These are phyloP conservation scores for Danielia reshetovae DNA, from an alignment of 805 yeast genomes.

Conservation along the genomic window DNA sequence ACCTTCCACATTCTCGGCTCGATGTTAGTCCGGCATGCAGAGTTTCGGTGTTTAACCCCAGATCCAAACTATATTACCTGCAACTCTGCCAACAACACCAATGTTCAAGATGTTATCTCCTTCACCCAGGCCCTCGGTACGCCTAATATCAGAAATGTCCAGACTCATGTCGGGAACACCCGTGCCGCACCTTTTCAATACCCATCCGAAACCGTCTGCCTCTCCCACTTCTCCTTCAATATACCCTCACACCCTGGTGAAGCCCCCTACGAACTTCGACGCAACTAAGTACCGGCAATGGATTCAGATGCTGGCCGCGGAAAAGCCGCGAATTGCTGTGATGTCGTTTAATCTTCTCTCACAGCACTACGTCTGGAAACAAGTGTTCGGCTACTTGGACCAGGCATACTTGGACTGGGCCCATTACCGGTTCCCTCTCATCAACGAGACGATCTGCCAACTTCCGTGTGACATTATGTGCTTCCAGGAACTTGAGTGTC, in stretches of 20 bases:
- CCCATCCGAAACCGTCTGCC: too few species aligned
- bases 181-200: too few species aligned
- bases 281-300: constrained; percentile 22
- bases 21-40: too few species aligned
- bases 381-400: constrained; percentile 50
- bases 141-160: too few species aligned
- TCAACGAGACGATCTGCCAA: constrained; percentile 25
- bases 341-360: constrained; percentile 46
- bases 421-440: constrained; percentile 39
- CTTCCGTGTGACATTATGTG: constrained; percentile 58
- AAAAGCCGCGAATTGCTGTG: constrained; percentile 18
- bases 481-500: constrained; percentile 48
- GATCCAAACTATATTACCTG: too few species aligned
- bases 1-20: too few species aligned
- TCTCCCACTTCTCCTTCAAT: too few species aligned
- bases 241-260: constrained; percentile 3
- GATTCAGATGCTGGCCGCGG: constrained; percentile 11
- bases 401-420: constrained; percentile 45
- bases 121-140: too few species aligned
- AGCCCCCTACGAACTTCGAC: constrained; percentile 14
- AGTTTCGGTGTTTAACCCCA: too few species aligned
- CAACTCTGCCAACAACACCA: too few species aligned
- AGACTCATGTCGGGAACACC: too few species aligned
- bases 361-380: constrained; percentile 58
- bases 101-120: too few species aligned